Evolutionary conservation across 192 early-diverging fungal species (phyloP).

Genomic region (Entomortierella parvispora): DNA sequence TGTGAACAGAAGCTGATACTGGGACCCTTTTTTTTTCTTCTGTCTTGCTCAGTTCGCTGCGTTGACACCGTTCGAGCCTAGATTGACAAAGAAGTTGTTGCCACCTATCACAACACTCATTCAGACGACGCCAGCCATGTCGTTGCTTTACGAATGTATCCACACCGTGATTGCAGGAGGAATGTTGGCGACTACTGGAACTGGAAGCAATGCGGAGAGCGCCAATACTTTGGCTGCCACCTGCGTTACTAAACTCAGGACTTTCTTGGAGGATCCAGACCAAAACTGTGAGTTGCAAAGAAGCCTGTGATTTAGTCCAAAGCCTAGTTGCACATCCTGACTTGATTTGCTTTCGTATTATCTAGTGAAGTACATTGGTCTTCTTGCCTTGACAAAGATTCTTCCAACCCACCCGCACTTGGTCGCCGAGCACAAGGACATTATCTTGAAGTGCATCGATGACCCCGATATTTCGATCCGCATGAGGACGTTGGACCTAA

Average conservation of each 20-base stretch:
- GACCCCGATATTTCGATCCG: slow-evolving; percentile 94
- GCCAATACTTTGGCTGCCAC: slow-evolving; percentile 75
- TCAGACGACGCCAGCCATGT: slow-evolving; percentile 92
- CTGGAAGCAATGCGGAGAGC: slow-evolving; percentile 57
- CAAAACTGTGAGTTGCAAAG: slow-evolving; percentile 87
- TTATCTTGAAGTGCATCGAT: slow-evolving; percentile 89
- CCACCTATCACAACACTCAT: slow-evolving; percentile 86
- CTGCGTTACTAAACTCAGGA: slow-evolving; percentile 84
- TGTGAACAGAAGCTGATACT: too few species aligned
- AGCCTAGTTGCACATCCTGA: slow-evolving; percentile 3
- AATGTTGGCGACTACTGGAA: slow-evolving; percentile 75
- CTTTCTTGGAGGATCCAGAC: slow-evolving; percentile 87
- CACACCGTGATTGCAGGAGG: slow-evolving; percentile 92
- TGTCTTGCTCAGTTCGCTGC: slow-evolving; percentile 78
- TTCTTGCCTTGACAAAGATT: slow-evolving; percentile 86
- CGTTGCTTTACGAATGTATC: slow-evolving; percentile 97
- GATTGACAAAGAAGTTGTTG: slow-evolving; percentile 89
- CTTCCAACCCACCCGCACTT: slow-evolving; percentile 85
- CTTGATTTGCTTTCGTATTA: neutral
- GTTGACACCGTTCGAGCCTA: slow-evolving; percentile 92
- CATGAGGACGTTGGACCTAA: slow-evolving; percentile 85
- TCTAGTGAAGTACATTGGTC: slow-evolving; percentile 92
- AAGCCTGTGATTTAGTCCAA: too few species aligned
- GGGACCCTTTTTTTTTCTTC: neutral
- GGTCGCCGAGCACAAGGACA: slow-evolving; percentile 83